Conservation (phyloP, 176 grass and related monocot genomes). For the Tillandsia leiboldiana region DNA sequence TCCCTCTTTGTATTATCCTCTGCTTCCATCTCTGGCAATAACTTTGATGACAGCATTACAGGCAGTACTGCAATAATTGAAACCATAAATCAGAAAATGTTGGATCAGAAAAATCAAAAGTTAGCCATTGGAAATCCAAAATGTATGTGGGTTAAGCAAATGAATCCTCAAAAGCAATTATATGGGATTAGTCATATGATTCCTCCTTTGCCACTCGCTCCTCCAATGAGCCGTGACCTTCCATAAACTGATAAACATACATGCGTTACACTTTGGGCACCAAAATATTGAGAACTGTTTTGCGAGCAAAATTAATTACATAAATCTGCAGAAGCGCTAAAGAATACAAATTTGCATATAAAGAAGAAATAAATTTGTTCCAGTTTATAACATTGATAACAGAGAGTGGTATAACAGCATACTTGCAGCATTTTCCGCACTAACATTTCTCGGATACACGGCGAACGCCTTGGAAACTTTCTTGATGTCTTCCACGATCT, state of each 20-base stretch:
- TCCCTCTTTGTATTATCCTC: constrained; percentile 84
- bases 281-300: neutral
- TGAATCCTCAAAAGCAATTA: neutral
- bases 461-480: constrained; percentile 93
- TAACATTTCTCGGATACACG: constrained; percentile 76
- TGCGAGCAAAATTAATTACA: neutral
- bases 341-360: neutral
- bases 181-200: too few species aligned
- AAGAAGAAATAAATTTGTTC: neutral
- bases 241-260: too few species aligned
- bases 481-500: constrained; percentile 97
- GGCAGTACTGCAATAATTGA: constrained; percentile 53
- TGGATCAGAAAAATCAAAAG: neutral
- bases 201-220: too few species aligned
- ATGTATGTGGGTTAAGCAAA: neutral
- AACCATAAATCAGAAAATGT: neutral
- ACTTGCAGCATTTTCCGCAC: constrained; percentile 82
- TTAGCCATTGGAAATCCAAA: neutral
- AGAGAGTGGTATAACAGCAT: constrained; percentile 2
- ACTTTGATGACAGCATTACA: constrained; percentile 90
- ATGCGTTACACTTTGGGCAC: too few species aligned
- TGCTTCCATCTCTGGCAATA: constrained; percentile 76
- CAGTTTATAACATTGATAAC: neutral
- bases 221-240: too few species aligned
- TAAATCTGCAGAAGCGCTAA: neutral